These are phyloP conservation scores for Stentor roeselii DNA, from an alignment of 73 alveolate genomes.

Conservation along the genomic window DNA sequence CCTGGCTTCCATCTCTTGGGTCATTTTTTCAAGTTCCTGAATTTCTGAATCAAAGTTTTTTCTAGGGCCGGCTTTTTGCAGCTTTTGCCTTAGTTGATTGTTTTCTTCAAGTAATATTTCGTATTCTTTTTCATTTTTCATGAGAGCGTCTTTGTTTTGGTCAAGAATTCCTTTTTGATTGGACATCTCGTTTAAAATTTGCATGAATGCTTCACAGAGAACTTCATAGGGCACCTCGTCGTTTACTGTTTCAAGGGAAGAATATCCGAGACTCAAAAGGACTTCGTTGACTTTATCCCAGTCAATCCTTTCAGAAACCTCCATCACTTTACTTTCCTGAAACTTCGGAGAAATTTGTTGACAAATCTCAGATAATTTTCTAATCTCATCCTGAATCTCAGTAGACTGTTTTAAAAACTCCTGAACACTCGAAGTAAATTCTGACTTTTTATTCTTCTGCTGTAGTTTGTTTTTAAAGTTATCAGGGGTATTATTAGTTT, in stretches of 20 bases:
- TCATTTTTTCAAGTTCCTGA: neutral
- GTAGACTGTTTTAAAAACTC: conserved; percentile 14
- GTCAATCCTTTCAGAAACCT: neutral
- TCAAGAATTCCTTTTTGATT: neutral
- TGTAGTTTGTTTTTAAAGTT: neutral
- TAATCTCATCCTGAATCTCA: conserved; percentile 14
- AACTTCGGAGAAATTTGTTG: conserved; percentile 21
- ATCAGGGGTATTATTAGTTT: neutral
- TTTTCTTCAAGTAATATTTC: neutral
- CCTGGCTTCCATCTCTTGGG: neutral
- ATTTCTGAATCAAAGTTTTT: neutral
- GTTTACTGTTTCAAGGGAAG: neutral
- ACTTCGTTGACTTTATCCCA: neutral
- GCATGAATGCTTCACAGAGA: neutral
- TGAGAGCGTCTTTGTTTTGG: neutral
- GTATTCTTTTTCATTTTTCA: neutral
- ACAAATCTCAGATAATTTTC: neutral
- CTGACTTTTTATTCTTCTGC: neutral
- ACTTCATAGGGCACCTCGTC: neutral
- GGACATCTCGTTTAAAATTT: neutral
- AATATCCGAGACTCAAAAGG: neutral
- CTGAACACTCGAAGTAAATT: conserved; percentile 5
- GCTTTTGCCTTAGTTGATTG: neutral
- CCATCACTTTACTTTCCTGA: neutral
- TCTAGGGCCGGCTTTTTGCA: neutral